A percentile compares a stretch with the other conserved stretches of the same genome.
These are phyloP conservation scores for Candida sithepensis DNA, from an alignment of 805 yeast species.

Conservation along the genomic window DNA sequence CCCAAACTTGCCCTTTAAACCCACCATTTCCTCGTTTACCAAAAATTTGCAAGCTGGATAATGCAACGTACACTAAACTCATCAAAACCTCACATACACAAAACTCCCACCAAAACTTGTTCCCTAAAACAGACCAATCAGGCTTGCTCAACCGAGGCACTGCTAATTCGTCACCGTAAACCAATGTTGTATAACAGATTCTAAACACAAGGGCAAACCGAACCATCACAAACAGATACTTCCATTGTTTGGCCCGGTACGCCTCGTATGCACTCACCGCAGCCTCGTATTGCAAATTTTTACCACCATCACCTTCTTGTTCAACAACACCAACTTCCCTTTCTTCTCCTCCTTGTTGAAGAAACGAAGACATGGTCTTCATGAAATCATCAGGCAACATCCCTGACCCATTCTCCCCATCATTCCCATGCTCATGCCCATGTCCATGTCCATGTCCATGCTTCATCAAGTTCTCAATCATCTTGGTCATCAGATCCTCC, in stretches of 20 bases:
- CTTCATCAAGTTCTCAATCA: slow-evolving; percentile 15
- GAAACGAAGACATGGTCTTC: slow-evolving; percentile 26
- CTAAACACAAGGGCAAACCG: slow-evolving; percentile 14
- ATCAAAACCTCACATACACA: slow-evolving; percentile 18
- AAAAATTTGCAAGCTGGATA: too few species aligned
- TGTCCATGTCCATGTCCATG: slow-evolving; percentile 13
- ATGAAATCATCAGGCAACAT: slow-evolving; percentile 27
- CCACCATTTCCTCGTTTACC: too few species aligned
- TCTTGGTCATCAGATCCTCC: slow-evolving; percentile 15
- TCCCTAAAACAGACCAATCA: neutral
- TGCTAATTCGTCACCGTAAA: slow-evolving; percentile 4
- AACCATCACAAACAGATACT: slow-evolving; percentile 12
- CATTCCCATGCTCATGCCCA: neutral
- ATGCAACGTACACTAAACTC: slow-evolving; percentile 6
- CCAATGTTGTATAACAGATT: slow-evolving; percentile 9
- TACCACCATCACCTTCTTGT: slow-evolving; percentile 3
- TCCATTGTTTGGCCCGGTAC: slow-evolving; percentile 12
- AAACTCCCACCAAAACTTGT: slow-evolving; percentile 23
- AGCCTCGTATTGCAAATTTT: neutral
- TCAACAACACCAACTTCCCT: slow-evolving; percentile 1
- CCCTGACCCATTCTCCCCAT: neutral
- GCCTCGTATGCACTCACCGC: slow-evolving; percentile 13
- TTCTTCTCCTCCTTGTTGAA: slow-evolving; percentile 12
- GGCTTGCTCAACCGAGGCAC: slow-evolving; percentile 12
- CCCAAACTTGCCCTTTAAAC: slow-evolving; percentile 7